Base-by-base conservation (phyloP, 73 alveolate genomes). In the Paramecium primaurelia region DNA sequence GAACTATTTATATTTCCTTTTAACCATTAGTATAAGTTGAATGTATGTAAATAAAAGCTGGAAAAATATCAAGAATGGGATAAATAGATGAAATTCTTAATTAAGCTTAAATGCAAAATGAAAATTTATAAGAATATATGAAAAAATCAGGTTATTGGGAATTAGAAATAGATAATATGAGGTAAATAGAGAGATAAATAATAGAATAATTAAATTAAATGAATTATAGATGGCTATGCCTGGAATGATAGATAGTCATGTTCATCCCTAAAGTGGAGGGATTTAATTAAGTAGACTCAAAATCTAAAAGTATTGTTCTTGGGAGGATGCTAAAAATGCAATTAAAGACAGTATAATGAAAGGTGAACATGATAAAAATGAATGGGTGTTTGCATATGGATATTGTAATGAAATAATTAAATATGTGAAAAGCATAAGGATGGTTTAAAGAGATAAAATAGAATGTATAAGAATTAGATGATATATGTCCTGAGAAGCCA, bases 231-330 rank as follows among this genome's bases (percentile, higher is more conserved):
- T 75, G 88, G 60, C 20, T 32, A 75, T 75, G 88, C 88, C 88
- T 12, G 88, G 88, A 37, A 38, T 75, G 38, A 75, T 75, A 11
- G 88, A 75, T 75, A 75, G 88, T 75, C 88, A 75, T 75, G 88
- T 75, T 10, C 88, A 75, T 75, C 88, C 88, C 12, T 38, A 75
- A 34, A 75, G 58, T 36, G 88, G 88, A 30, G 88, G 68, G 22
- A 75, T 75, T 10, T 20, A 38, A 36, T 26, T 38, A 36, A 42
- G 38, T n/a, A 75, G 88, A 34, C 18, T 75, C 25, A 75, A n/a
- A 16, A 75, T 75, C 9, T 54, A 54, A 54, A 54, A 54, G 32
- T 54, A 54, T 54, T 54, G 32, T 18, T 18, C 16, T 54, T 54
- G 69, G 69, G 22, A 54, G 1, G 69, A 54, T 54, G 30, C 30